phyloP scores from a whole-genome alignment of 768 basidiomycete genomes.

The Pisolithus microcarpus region DNA sequence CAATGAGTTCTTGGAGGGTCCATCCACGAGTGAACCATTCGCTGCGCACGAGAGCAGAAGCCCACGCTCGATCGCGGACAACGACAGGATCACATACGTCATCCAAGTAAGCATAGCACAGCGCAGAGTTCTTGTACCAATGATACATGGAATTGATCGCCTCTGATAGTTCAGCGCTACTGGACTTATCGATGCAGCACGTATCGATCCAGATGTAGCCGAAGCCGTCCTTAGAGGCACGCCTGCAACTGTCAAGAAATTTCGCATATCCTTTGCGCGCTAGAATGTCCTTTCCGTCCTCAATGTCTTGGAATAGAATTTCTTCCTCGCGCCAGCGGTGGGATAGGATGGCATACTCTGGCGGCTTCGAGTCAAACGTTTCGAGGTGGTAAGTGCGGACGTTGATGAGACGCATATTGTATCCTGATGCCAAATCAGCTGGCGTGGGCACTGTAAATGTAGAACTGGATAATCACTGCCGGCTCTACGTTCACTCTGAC shows the following conservation, averaged over 20 bases:
- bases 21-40: slow-evolving; percentile 27
- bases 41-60: slow-evolving; percentile 12
- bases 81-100: slow-evolving; percentile 9
- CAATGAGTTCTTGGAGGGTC: slow-evolving; percentile 27
- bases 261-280: slow-evolving; percentile 19
- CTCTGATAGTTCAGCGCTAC: slow-evolving; percentile 21
- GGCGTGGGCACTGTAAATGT: too few relatives aligned
- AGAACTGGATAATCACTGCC: too few relatives aligned
- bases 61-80: background rate
- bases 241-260: slow-evolving; percentile 14
- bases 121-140: slow-evolving; percentile 23
- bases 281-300: slow-evolving; percentile 3
- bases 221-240: slow-evolving; percentile 11
- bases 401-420: background rate
- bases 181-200: slow-evolving; percentile 25
- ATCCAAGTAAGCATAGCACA: slow-evolving; percentile 24
- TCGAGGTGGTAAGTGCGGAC: background rate
- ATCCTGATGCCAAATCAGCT: background rate
- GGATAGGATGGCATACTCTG: slow-evolving; percentile 20
- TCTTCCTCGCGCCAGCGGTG: slow-evolving; percentile 23
- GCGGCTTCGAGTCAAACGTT: background rate
- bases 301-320: slow-evolving; percentile 19
- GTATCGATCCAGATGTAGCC: slow-evolving; percentile 29
- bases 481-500: too few relatives aligned
- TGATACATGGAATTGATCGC: slow-evolving; percentile 29